Conservation (phyloP, 441 rosid species). For the Breynia disticha region DNA sequence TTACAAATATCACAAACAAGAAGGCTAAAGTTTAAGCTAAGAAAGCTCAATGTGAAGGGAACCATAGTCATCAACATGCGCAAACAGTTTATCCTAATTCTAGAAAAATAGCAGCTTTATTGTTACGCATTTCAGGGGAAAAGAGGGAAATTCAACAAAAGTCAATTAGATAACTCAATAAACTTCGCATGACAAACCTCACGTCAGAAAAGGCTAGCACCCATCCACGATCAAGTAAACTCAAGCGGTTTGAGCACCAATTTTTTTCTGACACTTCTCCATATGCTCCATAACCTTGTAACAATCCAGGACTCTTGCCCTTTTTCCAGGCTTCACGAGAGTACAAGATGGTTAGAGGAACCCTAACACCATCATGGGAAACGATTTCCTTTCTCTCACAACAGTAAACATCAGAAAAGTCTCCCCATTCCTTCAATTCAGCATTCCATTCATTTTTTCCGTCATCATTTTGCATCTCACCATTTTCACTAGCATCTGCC, state of each 20-base stretch:
- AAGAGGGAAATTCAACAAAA: background rate
- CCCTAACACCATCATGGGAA: slow-evolving; percentile 62
- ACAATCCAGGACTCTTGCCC: slow-evolving; percentile 56
- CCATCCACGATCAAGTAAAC: slow-evolving; percentile 96
- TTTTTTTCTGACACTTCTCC: slow-evolving; percentile 77
- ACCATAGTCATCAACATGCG: too few relatives aligned
- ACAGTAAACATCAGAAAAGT: slow-evolving; percentile 42
- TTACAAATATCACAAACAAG: too few relatives aligned
- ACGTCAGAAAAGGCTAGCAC: slow-evolving; percentile 89
- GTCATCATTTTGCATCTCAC: slow-evolving; percentile 9
- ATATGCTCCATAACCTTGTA: slow-evolving; percentile 86
- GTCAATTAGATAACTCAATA: background rate
- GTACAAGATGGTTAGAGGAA: slow-evolving; percentile 75
- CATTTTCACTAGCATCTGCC: slow-evolving; percentile 11
- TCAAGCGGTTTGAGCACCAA: slow-evolving; percentile 68
- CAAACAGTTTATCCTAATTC: too few relatives aligned
- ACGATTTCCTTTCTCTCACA: slow-evolving; percentile 64
- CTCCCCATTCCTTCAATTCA: slow-evolving; percentile 36
- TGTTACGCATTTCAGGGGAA: background rate
- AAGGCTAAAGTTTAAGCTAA: too few relatives aligned
- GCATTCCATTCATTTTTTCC: slow-evolving; percentile 14
- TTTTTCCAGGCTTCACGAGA: slow-evolving; percentile 56
- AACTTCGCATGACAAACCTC: slow-evolving; percentile 40
- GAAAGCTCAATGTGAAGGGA: too few relatives aligned
- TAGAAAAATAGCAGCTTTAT: background rate